phyloP scores from a whole-genome alignment of 176 grass and related monocot genomes.

The Coix lacrymajobi region DNA sequence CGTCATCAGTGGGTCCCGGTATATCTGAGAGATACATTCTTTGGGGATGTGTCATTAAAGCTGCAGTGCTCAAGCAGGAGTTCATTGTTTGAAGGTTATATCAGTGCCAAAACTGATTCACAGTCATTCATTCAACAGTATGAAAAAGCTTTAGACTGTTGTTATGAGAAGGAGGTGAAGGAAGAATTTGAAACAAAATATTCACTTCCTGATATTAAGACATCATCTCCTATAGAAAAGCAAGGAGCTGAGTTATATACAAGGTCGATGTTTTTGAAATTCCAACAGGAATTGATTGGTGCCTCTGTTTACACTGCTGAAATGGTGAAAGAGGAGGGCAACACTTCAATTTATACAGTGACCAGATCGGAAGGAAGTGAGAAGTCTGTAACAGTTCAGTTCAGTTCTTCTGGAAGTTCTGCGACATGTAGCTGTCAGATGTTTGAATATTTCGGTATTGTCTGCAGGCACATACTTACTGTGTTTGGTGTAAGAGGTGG shows the following conservation, averaged over 20 bases:
- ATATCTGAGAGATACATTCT: slow-evolving; percentile 48
- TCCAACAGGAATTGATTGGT: slow-evolving; percentile 47
- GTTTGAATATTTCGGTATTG: slow-evolving; percentile 51
- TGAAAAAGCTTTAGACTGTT: slow-evolving; percentile 53
- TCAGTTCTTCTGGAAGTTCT: slow-evolving; percentile 32
- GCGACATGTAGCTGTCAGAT: slow-evolving; percentile 45
- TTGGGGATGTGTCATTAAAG: slow-evolving; percentile 35
- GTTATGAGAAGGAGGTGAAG: slow-evolving; percentile 62
- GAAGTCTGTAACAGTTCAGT: slow-evolving; percentile 30
- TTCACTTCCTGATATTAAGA: slow-evolving; percentile 52
- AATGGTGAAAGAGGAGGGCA: slow-evolving; percentile 28
- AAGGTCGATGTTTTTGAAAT: slow-evolving; percentile 48
- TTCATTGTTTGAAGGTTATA: slow-evolving; percentile 47
- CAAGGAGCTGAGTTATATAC: slow-evolving; percentile 51
- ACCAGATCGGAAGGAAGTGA: slow-evolving; percentile 36
- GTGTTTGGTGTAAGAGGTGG: slow-evolving; percentile 34
- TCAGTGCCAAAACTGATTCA: slow-evolving; percentile 39
- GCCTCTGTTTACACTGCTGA: slow-evolving; percentile 39
- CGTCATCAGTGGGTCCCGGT: slow-evolving; percentile 46
- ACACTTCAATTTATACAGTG: slow-evolving; percentile 30
- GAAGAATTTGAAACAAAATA: slow-evolving; percentile 66
- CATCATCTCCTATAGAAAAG: slow-evolving; percentile 53
- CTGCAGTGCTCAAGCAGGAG: slow-evolving; percentile 47
- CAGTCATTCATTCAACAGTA: slow-evolving; percentile 59
- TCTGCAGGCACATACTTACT: slow-evolving; percentile 51